These are phyloP conservation scores for Ambrosiella cleistominuta DNA, from an alignment of 2,329 filamentous ascomycete species.

Conservation along the genomic window DNA sequence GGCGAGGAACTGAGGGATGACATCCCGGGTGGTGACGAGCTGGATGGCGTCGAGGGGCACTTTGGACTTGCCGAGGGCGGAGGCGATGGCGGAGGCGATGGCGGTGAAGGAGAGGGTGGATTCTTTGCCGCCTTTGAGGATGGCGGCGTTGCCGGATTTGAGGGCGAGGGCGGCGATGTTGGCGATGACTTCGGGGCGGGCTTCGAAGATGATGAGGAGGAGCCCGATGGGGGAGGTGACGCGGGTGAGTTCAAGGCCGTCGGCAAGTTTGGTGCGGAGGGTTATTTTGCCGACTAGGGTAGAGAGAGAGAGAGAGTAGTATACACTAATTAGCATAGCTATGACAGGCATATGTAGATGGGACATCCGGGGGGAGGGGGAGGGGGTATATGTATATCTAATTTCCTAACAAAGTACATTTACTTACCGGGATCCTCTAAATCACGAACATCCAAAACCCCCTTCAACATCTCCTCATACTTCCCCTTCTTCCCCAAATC, in stretches of 20 bases:
- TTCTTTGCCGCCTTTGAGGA: constrained; percentile 93
- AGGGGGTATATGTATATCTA: no score
- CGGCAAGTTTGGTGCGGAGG: constrained; percentile 68
- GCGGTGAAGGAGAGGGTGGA: constrained; percentile 88
- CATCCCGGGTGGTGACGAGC: constrained; percentile 83
- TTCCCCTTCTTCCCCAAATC: constrained; percentile 78
- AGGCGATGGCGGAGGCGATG: constrained; percentile 71
- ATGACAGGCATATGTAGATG: no score
- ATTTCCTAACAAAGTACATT: no score
- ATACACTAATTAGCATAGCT: no score
- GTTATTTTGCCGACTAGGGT: constrained; percentile 62
- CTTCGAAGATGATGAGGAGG: constrained; percentile 96
- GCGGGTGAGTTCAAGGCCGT: constrained; percentile 68
- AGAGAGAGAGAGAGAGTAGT: not conserved
- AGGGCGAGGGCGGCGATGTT: constrained; percentile 93
- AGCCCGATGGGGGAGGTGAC: constrained; percentile 92
- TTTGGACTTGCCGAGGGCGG: constrained; percentile 50
- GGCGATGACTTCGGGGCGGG: constrained; percentile 90
- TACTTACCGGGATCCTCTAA: constrained; percentile 67
- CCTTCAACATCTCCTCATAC: constrained; percentile 94
- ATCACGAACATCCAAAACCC: constrained; percentile 71
- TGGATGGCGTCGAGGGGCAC: constrained; percentile 82
- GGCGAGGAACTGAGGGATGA: constrained; percentile 69
- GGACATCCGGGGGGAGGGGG: not conserved
- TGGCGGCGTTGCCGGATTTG: constrained; percentile 93